Evolutionary conservation across 1,139 yeast genomes (phyloP), one percentile per base, ranked within the genome.

Genomic region (Hyphopichia burtonii): DNA sequence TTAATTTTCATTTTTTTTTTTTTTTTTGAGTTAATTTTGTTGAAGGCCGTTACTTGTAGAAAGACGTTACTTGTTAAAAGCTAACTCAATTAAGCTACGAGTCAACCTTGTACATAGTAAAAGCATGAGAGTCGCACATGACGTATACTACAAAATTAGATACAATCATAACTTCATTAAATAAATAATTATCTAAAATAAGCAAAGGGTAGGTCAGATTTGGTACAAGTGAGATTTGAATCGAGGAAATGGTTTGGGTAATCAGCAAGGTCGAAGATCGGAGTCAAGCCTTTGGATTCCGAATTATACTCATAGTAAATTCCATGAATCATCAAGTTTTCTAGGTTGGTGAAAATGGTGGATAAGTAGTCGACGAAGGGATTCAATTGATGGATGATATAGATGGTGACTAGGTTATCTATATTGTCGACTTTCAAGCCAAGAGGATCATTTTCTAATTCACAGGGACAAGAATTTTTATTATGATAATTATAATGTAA

Each of bases 321-420:
- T 4, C 75, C 74, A 50, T 69, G 73, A 37, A 69, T 54, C 69
- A 67, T 64, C 28, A 68, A 49, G 37, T 43, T 58, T 23, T 65
- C 66, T 43, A 68, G 51, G 14, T 56, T 50, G 10, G 37, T 42
- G 40, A 68, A 65, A 15, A 65, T 53, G 37, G 42, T 43, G 3
- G 56, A 47, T 32, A 69, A 48, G 45, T 62, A 69, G 17, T 49
- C 39, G 4, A 63, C 58, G 2, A 69, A 58, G 3, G 74, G 74
- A 31, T 46, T 47, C 25, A 66, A 47, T 46, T 69, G 74, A 48
- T 69, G 75, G 5, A 68, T 49, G 2, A 69, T 52, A 45, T 69
- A 69, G 0, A 63, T 65, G 5, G 73, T 65, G 1, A 60, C 68
- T 50, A 69, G 56, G 44, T 58, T 63, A 47, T 69, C 75, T 34